A percentile compares a stretch with the other conserved stretches of the same genome.
phyloP scores from a whole-genome alignment of 2,329 filamentous ascomycete species.

The Nemania sp. region DNA sequence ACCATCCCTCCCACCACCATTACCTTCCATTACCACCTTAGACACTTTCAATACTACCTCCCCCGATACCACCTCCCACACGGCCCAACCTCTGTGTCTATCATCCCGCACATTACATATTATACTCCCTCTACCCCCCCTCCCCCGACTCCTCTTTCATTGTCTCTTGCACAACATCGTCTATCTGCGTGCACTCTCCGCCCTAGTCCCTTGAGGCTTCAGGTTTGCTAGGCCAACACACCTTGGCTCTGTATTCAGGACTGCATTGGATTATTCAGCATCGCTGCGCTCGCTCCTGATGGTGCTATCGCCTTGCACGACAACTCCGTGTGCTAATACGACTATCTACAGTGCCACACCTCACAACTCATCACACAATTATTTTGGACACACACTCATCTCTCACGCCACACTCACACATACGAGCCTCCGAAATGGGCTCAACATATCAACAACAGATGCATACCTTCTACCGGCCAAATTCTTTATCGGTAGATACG shows the following conservation, averaged over 20 bases:
- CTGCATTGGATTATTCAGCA: constrained; percentile 4
- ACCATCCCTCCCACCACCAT: neutral
- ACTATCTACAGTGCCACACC: constrained; percentile 30
- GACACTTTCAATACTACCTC: constrained; percentile 20
- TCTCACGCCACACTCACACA: constrained; percentile 23
- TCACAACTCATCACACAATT: constrained; percentile 17
- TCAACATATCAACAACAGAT: constrained; percentile 53
- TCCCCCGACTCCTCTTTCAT: constrained; percentile 25
- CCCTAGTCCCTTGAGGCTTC: constrained; percentile 30
- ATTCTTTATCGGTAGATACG: constrained; percentile 57
- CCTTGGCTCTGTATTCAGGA: constrained; percentile 11
- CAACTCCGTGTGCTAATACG: constrained; percentile 35
- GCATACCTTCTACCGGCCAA: constrained; percentile 55
- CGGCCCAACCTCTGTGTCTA: constrained; percentile 33
- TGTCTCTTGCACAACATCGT: constrained; percentile 27
- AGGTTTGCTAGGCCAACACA: constrained; percentile 6
- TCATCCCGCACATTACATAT: constrained; percentile 26
- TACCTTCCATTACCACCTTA: constrained; percentile 19
- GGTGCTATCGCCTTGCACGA: constrained; percentile 21
- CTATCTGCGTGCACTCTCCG: constrained; percentile 32
- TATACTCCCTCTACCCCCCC: constrained; percentile 28
- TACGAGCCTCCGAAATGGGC: constrained; percentile 48
- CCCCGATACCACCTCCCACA: constrained; percentile 2
- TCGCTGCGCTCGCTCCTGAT: constrained; percentile 5
- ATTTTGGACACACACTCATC: constrained; percentile 22